Evolutionary conservation across 768 basidiomycete genomes (phyloP).

Genomic region (Boletus rex-veris): DNA sequence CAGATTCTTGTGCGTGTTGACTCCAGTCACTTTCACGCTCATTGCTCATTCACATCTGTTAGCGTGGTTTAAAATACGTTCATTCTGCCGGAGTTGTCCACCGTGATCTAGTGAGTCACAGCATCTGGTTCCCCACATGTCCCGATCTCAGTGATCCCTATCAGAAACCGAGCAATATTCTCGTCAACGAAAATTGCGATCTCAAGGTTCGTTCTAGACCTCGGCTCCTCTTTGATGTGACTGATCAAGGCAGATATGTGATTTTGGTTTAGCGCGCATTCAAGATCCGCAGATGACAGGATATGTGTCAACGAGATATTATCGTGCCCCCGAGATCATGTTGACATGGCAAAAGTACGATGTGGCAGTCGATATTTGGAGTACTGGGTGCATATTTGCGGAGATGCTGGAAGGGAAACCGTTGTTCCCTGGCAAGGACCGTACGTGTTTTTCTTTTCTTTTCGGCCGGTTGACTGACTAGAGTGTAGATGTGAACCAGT

Average conservation of each 20-base stretch:
- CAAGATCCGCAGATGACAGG: conserved; percentile 99
- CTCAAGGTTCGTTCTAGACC: conserved; percentile 62
- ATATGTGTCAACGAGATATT: conserved; percentile 98
- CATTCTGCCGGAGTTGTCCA: conserved; percentile 99
- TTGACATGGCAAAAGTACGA: conserved; percentile 99
- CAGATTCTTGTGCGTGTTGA: conserved; percentile 74
- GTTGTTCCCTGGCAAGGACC: conserved; percentile 98
- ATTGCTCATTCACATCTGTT: conserved; percentile 7
- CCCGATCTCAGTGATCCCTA: background rate
- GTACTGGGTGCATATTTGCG: conserved; percentile 98
- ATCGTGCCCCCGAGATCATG: conserved; percentile 99
- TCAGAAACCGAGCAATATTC: conserved; percentile 98
- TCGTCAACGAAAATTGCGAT: conserved; percentile 99
- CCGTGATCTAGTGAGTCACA: conserved; percentile 74
- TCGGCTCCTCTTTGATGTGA: background rate
- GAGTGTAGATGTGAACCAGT: conserved; percentile 93
- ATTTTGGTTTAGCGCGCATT: conserved; percentile 97
- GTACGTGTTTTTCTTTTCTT: conserved; percentile 50
- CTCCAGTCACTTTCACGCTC: background rate
- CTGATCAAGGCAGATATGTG: conserved; percentile 72
- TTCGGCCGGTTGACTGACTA: background rate
- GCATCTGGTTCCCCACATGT: background rate
- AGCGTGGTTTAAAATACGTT: conserved; percentile 99
- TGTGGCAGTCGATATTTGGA: conserved; percentile 99
- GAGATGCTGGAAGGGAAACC: conserved; percentile 99